These are phyloP conservation scores for Sporothrix humicola DNA, from an alignment of 2,329 filamentous ascomycete genomes.

Conservation along the genomic window DNA sequence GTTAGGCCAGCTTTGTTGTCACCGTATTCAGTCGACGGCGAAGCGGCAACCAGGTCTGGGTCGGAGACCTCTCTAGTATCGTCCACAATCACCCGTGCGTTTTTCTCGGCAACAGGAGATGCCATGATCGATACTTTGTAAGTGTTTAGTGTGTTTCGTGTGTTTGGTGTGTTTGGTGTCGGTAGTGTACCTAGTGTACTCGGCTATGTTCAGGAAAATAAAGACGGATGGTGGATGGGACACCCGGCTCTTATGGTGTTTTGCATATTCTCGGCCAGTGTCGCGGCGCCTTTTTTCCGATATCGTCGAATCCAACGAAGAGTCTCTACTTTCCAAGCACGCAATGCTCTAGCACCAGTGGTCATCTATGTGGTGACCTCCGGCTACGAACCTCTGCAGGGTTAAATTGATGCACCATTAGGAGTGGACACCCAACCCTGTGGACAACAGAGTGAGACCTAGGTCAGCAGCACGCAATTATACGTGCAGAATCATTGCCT, in stretches of 20 bases:
- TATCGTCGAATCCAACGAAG: neutral
- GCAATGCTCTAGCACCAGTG: neutral
- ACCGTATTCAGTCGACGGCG: neutral
- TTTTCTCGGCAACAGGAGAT: neutral
- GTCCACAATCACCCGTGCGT: neutral
- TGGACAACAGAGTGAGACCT: neutral
- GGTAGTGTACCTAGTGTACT: neutral
- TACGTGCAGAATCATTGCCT: neutral
- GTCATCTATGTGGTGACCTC: neutral
- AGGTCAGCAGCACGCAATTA: conserved; percentile 1
- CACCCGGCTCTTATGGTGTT: neutral
- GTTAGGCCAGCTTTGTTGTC: neutral
- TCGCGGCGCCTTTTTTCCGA: neutral
- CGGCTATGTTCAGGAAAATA: neutral
- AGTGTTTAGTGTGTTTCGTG: neutral
- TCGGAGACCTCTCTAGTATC: neutral
- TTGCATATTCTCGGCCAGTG: neutral
- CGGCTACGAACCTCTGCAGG: neutral
- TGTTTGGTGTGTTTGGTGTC: neutral
- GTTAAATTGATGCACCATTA: too few relatives aligned
- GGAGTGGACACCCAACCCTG: conserved; percentile 9
- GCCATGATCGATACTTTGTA: neutral
- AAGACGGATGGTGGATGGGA: neutral
- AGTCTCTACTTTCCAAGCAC: conserved; percentile 1
- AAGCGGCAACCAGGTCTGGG: neutral